Conservation (phyloP, 2,329 filamentous ascomycete genomes). For the Trichoderma atrobrunneum region DNA sequence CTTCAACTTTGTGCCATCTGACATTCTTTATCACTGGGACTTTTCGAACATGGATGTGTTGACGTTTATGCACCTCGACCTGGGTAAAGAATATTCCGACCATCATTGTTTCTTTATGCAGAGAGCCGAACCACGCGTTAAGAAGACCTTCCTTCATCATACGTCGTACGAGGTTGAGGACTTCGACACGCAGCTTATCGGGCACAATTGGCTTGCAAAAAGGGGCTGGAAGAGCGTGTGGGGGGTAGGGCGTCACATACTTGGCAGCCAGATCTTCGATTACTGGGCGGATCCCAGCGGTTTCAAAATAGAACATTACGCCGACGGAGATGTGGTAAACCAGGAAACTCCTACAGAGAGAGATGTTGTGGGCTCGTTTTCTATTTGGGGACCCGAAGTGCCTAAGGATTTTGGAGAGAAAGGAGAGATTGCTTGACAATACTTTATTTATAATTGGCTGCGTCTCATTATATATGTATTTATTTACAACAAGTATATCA, state of each 20-base stretch:
- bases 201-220: constrained; percentile 55
- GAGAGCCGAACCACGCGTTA: constrained; percentile 25
- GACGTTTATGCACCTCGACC: constrained; percentile 54
- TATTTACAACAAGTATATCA: neutral
- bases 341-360: constrained; percentile 39
- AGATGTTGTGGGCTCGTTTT: constrained; percentile 7
- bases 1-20: constrained; percentile 42
- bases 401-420: constrained; percentile 10
- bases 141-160: constrained; percentile 23
- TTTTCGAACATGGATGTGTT: constrained; percentile 25
- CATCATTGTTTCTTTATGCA: constrained; percentile 55
- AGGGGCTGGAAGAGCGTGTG: constrained; percentile 55
- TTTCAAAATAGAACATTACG: constrained; percentile 58
- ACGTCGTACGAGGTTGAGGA: constrained; percentile 50
- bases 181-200: constrained; percentile 59
- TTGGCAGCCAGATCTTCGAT: constrained; percentile 61
- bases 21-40: constrained; percentile 25
- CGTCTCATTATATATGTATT: too few relatives aligned
- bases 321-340: constrained; percentile 61
- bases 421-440: neutral
- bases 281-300: constrained; percentile 42
- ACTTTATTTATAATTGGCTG: too few relatives aligned
- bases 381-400: constrained; percentile 26
- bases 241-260: constrained; percentile 60
- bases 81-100: constrained; percentile 47